A percentile compares a stretch with the other conserved stretches of the same genome.
These are phyloP conservation scores for Tricholoma bakamatsutake DNA, from an alignment of 768 basidiomycete genomes.

Conservation along the genomic window DNA sequence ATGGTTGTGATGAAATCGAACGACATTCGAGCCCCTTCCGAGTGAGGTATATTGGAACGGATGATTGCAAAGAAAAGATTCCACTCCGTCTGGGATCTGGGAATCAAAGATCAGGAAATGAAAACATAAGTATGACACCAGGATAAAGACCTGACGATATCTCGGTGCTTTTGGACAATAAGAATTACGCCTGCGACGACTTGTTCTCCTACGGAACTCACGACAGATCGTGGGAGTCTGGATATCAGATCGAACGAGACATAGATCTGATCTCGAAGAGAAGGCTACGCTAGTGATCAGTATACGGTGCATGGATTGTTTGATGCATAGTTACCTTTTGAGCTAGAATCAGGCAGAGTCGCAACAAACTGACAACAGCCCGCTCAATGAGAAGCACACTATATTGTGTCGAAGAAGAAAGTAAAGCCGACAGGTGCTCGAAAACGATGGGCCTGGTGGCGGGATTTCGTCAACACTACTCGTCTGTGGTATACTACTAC, in stretches of 20 bases:
- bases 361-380: constrained; percentile 83
- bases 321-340: constrained; percentile 49
- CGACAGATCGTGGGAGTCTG: constrained; percentile 67
- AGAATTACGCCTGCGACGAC: constrained; percentile 76
- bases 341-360: constrained; percentile 79
- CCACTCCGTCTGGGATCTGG: constrained; percentile 92
- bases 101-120: background rate
- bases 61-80: constrained; percentile 86
- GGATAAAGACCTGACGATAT: constrained; percentile 56
- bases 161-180: constrained; percentile 71
- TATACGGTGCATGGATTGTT: background rate
- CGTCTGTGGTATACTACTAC: background rate
- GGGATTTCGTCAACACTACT: background rate
- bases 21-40: constrained; percentile 81
- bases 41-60: constrained; percentile 77
- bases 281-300: constrained; percentile 41
- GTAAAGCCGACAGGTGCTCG: constrained; percentile 81
- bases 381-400: constrained; percentile 90
- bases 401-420: constrained; percentile 74
- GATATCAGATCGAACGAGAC: constrained; percentile 89
- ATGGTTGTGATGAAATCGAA: constrained; percentile 73
- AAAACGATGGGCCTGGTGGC: constrained; percentile 85
- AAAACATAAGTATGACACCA: background rate
- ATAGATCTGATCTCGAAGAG: constrained; percentile 89
- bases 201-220: constrained; percentile 86